Evolutionary conservation across 83 land plant species (phyloP), one percentile per base, ranked within the genome.

Genomic region (Thuja plicata): DNA sequence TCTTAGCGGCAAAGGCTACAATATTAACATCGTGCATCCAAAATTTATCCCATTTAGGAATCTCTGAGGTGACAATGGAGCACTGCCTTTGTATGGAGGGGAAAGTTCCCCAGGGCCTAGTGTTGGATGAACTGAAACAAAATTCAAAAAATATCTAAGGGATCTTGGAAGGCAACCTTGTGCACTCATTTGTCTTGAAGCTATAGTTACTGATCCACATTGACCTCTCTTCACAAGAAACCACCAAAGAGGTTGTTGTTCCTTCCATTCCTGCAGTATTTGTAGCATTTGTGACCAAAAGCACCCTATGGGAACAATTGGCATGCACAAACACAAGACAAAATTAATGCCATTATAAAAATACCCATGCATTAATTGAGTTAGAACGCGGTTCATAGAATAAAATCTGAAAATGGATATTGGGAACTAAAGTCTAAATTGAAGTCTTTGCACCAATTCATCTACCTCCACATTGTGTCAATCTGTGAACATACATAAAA

Each of bases 81-180:
- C n/a, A n/a, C n/a, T n/a, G n/a, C n/a, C n/a, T n/a, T n/a, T n/a
- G n/a, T n/a, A 84, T 48, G 57, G 30, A n/a, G n/a, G n/a, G n/a
- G n/a, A n/a, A n/a, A n/a, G 30, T 35, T 84, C 15, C 16, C n/a
- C 5, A 32, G 6, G 57, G 4, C 30, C 55, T 30, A 84, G 7
- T 84, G 86, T 84, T 16, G 55, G 30, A 84, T 84, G 86, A 17
- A 57, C 57, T 84, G 86, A 84, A 11, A 84, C n/a, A n/a, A n/a
- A n/a, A n/a, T n/a, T n/a, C n/a, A n/a, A n/a, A n/a, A n/a, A n/a
- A n/a, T n/a, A n/a, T n/a, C n/a, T n/a, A n/a, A n/a, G n/a, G n/a
- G n/a, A n/a, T n/a, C n/a, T n/a, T n/a, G n/a, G n/a, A n/a, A n/a
- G n/a, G n/a, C n/a, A n/a, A n/a, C n/a, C n/a, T n/a, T n/a, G n/a